Evolutionary conservation across 768 basidiomycete genomes (phyloP), one percentile per base, ranked within the genome.

Genomic region (Gloeostereum incarnatum): DNA sequence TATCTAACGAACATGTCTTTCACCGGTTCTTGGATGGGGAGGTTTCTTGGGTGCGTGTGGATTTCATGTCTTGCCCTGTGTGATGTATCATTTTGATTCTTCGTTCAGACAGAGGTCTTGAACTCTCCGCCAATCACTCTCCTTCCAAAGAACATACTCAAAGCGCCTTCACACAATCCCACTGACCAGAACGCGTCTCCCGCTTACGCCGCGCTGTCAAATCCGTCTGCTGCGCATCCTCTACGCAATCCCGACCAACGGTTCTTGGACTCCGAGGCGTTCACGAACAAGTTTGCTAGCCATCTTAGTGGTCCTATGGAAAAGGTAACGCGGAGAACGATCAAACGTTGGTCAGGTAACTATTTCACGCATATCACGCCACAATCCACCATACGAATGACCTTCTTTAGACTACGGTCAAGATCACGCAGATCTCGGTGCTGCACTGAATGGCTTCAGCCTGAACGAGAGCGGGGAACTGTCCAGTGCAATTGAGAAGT

Each of bases 21-120:
- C 92, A 96, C 58, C 75, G 92, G 6, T 99, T 99, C 60, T 66
- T 99, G 26, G 90, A 96, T 48, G 89, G 90, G 20, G 89, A 94
- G 40, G 89, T 94, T 17, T 93, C 92, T 31, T 99, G 96, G 96
- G 88, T 89, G 47, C 25, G 79, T 58, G 11, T 30, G 23, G 27
- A 18, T 36, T 22, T 32, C 14, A 3, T 35, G 34, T 31, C 9
- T 40, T 10, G 9, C 29, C 36, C 18, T 27, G 17, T n/a, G n/a
- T n/a, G n/a, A n/a, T n/a, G n/a, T 17, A 23, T 18, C 10, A 10
- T 17, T 38, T 33, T 18, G 24, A 42, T 36, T 30, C 36, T n/a
- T 13, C 14, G 18, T 45, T 25, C 50, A 94, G 92, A 75, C 78
- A 22, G 96, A 99, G 60, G 89, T 98, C 3, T 58, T 96, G 17